Conservation (phyloP, 768 basidiomycete species). For the Termitomyces sp. region DNA sequence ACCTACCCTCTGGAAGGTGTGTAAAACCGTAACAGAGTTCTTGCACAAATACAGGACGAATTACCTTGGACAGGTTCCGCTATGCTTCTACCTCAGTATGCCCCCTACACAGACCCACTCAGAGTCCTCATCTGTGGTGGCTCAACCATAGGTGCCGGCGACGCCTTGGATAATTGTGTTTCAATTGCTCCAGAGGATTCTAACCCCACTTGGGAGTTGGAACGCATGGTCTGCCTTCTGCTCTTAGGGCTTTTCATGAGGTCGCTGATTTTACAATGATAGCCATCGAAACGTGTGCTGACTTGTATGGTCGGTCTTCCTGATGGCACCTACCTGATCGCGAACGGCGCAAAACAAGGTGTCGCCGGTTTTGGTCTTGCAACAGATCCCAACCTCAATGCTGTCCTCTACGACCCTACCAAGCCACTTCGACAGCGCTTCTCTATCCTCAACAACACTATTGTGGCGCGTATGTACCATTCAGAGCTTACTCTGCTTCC, state of each 20-base stretch:
- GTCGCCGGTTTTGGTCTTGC: slow-evolving; percentile 72
- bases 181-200: slow-evolving; percentile 57
- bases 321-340: slow-evolving; percentile 69
- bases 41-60: too few species aligned
- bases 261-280: neutral
- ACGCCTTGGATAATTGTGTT: slow-evolving; percentile 64
- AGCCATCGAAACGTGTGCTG: slow-evolving; percentile 76
- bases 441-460: slow-evolving; percentile 61
- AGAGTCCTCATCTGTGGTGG: slow-evolving; percentile 72
- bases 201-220: slow-evolving; percentile 63
- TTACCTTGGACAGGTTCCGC: slow-evolving; percentile 34
- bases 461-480: slow-evolving; percentile 72
- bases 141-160: slow-evolving; percentile 49
- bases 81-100: slow-evolving; percentile 60
- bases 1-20: slow-evolving; percentile 69
- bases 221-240: slow-evolving; percentile 61
- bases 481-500: slow-evolving; percentile 71
- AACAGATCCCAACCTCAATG: slow-evolving; percentile 53
- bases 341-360: slow-evolving; percentile 70
- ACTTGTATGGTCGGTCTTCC: slow-evolving; percentile 68
- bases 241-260: neutral
- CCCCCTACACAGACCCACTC: slow-evolving; percentile 73
- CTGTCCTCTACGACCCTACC: slow-evolving; percentile 66
- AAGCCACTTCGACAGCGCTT: slow-evolving; percentile 54
- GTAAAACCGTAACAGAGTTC: neutral